phyloP scores from a whole-genome alignment of 495 filamentous ascomycete genomes.

The Aspergillus asperescens region DNA sequence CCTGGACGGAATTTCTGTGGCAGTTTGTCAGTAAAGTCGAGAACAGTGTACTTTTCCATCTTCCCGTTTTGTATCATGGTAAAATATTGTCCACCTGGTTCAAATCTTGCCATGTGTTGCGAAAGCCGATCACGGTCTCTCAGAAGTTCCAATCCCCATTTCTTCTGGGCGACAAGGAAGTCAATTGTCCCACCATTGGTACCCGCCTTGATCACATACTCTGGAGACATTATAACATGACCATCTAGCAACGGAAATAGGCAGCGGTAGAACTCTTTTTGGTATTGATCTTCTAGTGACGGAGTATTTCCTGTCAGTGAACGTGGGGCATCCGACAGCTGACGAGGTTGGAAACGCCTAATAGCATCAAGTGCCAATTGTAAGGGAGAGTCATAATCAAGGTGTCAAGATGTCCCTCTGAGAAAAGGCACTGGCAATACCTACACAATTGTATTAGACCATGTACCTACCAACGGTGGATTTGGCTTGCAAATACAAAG shows the following conservation, averaged over 20 bases:
- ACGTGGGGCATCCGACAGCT: slow-evolving; percentile 16
- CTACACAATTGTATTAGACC: slow-evolving; percentile 15
- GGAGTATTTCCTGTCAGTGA: slow-evolving; percentile 14
- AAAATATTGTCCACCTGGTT: slow-evolving; percentile 17
- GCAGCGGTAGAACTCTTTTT: slow-evolving; percentile 24
- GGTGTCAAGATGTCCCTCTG: slow-evolving; percentile 11
- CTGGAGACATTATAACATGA: slow-evolving; percentile 20
- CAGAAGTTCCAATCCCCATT: slow-evolving; percentile 21
- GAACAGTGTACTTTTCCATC: slow-evolving; percentile 22
- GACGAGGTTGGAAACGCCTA: slow-evolving; percentile 15
- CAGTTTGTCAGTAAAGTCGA: slow-evolving; percentile 16
- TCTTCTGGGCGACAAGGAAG: slow-evolving; percentile 19
- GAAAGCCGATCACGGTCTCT: slow-evolving; percentile 17
- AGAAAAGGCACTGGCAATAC: slow-evolving; percentile 20
- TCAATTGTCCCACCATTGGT: slow-evolving; percentile 20
- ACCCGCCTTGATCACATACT: slow-evolving; percentile 17
- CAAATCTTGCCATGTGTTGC: slow-evolving; percentile 19
- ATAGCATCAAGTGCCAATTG: slow-evolving; percentile 18
- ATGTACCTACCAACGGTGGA: slow-evolving; percentile 21
- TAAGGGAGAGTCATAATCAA: slow-evolving; percentile 18
- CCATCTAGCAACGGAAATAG: slow-evolving; percentile 17
- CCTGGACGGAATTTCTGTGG: slow-evolving; percentile 18
- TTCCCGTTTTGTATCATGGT: slow-evolving; percentile 17
- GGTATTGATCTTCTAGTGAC: slow-evolving; percentile 23
- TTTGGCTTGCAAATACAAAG: slow-evolving; percentile 20